Base-by-base conservation (phyloP, 768 basidiomycete species). In the Tylopilus cervinicoccineus region DNA sequence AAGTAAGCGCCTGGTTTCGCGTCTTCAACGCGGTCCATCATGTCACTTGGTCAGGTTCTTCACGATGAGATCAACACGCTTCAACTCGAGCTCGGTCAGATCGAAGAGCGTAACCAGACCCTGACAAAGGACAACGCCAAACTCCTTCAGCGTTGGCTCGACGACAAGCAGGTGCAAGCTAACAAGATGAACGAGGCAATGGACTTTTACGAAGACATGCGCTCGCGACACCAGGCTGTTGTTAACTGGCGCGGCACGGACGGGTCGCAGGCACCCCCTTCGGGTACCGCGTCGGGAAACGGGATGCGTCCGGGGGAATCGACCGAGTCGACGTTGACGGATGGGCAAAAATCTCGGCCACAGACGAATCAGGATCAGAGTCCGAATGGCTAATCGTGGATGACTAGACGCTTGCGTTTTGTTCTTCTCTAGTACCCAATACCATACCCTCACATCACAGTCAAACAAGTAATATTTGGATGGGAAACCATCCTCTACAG, bases 121-220 rank as follows among this genome's bases (percentile, higher is more conserved):
- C 78, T 99, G 28, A 81, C 82, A 42, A 87, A 86, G 59, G 95
- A 99, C 67, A 99, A 99, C 59, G 93, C 93, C 22, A 87, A 91
- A 60, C 80, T 99, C 23, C 76, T 98, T 2, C 93, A 96, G 65
- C 86, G 95, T 16, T 99, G 96, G 95, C 76, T 98, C 9, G 96
- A 98, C 60, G 85, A 87, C 55, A 96, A 96, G 70, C 92, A 96
- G 64, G 72, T 76, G 12, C 93, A 94, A 60, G 95, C 88, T 9
- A 92, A 93, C 67, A 84, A 84, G 70, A 89, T 99, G 88, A 97
- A 98, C 69, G 88, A 89, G 59, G 91, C 87, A 13, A 91, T 92
- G 64, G 77, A 87, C 48, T 89, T 90, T 65, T 93, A 93, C 60
- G 89, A 93, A 65, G 83, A 86, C 56, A 84, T 92, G 83, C 84